Base-by-base conservation (phyloP, 306 rosid species). In the Vigna reflexopilosa region DNA sequence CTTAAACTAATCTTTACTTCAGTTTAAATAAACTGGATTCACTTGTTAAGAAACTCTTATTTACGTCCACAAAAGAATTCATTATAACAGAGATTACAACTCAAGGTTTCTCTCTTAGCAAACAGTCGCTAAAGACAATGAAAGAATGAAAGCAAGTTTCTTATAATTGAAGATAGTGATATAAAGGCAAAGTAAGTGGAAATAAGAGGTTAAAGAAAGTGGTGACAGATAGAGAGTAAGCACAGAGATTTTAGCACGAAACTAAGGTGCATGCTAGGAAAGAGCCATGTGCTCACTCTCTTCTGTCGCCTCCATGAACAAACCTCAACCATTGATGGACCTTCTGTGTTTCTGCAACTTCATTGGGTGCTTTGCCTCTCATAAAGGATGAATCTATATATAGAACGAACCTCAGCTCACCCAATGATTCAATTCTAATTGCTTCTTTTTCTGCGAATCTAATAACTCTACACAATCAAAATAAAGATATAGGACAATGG, bases 241-340 rank as follows among this genome's bases (percentile, higher is more conserved):
- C 89, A 86, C 90, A 45, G 4, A 79, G 82, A 81, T 85, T 85
- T 73, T 54, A 49, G 84, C 88, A 74, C 50, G 86, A 54, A 72
- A 38, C 34, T 30, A 3, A 44, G 49, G 49, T 11, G 2, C 84
- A 84, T 80, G 88, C 82, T 69, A 72, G 57, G 75, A 83, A 84
- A 80, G 28, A 49, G 76, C 85, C 67, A 73, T n/a, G 87, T 86
- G 90, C 88, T 82, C 90, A 59, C 92, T 84, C 83, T 84, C 89
- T 88, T 84, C 90, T 88, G 85, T 88, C 90, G 75, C 90, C 77
- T 68, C 70, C 77, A 59, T 24, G 42, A 32, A 68, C 80, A 79
- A 72, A 75, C 78, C 78, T 61, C 9, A 40, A 38, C 0, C 42
- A 61, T 7, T 17, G 10, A 34, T 20, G 30, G 19, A 30, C 5